A percentile compares a stretch with the other conserved stretches of the same genome.
Conservation (phyloP, 306 rosid species). For the Cucurbita ficifolia region DNA sequence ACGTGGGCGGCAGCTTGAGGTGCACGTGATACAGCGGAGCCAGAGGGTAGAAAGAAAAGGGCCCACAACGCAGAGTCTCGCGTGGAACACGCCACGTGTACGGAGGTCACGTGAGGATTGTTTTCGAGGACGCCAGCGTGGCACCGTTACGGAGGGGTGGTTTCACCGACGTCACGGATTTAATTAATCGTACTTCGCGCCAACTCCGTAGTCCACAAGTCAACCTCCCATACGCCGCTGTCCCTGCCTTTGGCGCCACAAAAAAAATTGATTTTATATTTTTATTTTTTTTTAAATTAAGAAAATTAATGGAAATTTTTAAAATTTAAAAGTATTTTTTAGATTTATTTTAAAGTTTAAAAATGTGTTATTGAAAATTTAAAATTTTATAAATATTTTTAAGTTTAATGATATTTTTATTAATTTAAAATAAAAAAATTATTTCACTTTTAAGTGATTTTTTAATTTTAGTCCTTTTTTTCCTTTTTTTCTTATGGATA, state of each 20-base stretch:
- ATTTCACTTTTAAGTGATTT: no score
- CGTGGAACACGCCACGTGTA: constrained; percentile 4
- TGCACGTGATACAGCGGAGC: neutral
- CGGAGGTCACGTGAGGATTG: neutral
- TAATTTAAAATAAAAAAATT: no score
- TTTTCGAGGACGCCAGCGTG: neutral
- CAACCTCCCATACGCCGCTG: neutral
- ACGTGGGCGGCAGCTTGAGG: neutral
- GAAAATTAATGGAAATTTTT: no score
- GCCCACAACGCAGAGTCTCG: neutral
- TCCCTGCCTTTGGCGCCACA: neutral
- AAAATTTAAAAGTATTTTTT: no score
- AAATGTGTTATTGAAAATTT: no score
- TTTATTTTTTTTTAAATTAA: neutral
- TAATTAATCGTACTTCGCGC: neutral
- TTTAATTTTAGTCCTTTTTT: no score
- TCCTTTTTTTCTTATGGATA: no score
- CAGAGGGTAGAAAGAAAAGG: neutral
- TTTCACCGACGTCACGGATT: neutral
- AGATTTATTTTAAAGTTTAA: no score
- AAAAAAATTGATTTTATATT: neutral
- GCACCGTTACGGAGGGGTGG: neutral
- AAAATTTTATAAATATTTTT: no score
- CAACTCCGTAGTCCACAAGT: neutral
- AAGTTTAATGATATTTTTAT: no score